Evolutionary conservation across 148 eudicot species (phyloP), one percentile per base, ranked within the genome.

Genomic region (Rhododendron mucronatum): DNA sequence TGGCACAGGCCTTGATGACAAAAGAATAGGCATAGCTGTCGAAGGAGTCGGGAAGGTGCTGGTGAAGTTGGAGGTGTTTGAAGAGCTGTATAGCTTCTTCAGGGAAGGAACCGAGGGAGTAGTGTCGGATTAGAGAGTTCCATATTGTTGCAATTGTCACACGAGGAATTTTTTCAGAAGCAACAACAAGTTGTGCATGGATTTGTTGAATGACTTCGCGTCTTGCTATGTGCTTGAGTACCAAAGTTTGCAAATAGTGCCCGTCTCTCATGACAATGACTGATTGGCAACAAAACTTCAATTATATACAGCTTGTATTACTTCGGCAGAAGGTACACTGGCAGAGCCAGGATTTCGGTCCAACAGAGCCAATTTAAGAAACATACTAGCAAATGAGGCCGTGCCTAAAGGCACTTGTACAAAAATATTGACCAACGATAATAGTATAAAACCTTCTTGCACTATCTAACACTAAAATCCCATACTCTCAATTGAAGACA

Each of bases 21-120:
- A 90, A 95, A 33, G 90, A 92, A 88, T 92, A 93, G 5, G 95
- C 89, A 78, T 91, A 93, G 81, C 94, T 92, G 65, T 93, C 91
- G 74, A 93, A 92, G 61, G 47, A 45, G 74, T 87, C 0, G 84
- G 61, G 33, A 14, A 18, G 16, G 74, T 78, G 14, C 13, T 78
- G 9, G 26, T 26, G 86, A 59, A 53, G 71, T 8, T 83, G 88
- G 81, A 90, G 87, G 82, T 92, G 92, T 82, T 88, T 93, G 90
- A 86, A 92, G 47, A 95, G 88, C 12, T 48, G 85, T 57, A 95
- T 1, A 30, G 98, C 92, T 87, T 92, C 89, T 50, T 88, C 79
- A 1, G 96, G 95, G 82, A 80, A 88, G 26, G 87, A 69, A 28
- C 91, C 83, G 61, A 92, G 81, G 13, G 98, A 89, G 83, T 95